A percentile compares a stretch with the other conserved stretches of the same genome.
Evolutionary conservation across 192 early-diverging fungal species (phyloP).

Genomic region (Spinellus fusiger): DNA sequence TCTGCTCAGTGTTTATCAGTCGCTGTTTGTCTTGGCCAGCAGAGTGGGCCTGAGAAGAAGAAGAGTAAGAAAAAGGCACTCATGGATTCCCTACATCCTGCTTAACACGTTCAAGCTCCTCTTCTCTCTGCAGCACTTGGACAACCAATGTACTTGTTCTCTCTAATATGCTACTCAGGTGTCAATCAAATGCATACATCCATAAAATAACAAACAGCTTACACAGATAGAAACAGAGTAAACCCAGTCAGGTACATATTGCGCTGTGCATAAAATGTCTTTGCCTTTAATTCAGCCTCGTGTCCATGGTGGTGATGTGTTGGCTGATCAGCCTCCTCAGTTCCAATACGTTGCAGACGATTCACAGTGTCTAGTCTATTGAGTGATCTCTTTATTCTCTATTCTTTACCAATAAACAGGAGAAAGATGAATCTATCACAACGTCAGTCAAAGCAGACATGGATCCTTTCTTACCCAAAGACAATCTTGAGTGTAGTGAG

Average conservation of each 20-base stretch:
- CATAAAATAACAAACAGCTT: conserved; percentile 3
- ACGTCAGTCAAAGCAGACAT: background rate
- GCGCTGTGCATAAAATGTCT: conserved; percentile 53
- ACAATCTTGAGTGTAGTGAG: conserved; percentile 42
- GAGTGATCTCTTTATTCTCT: background rate
- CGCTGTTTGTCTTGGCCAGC: conserved; percentile 12
- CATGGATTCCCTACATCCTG: background rate
- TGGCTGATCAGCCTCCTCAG: conserved; percentile 9
- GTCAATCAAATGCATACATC: background rate
- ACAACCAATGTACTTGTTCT: conserved; percentile 47
- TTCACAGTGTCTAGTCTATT: conserved; percentile 43
- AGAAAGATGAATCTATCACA: conserved; percentile 46
- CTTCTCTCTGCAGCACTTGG: conserved; percentile 45
- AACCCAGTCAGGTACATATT: conserved; percentile 59
- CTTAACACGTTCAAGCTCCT: conserved; percentile 19
- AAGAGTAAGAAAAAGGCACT: background rate
- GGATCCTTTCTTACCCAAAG: conserved; percentile 39
- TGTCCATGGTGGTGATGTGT: conserved; percentile 23
- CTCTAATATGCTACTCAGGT: conserved; percentile 39
- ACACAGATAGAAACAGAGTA: conserved; percentile 54
- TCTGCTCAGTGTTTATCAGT: conserved; percentile 12
- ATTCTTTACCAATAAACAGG: conserved; percentile 47
- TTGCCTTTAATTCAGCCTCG: conserved; percentile 34
- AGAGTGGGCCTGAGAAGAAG: background rate
- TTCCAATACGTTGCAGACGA: conserved; percentile 34